Percentiles rank a stretch among this genome's conserved stretches.
Conservation (phyloP, 2,329 filamentous ascomycete genomes). For the Fusarium sp. region DNA sequence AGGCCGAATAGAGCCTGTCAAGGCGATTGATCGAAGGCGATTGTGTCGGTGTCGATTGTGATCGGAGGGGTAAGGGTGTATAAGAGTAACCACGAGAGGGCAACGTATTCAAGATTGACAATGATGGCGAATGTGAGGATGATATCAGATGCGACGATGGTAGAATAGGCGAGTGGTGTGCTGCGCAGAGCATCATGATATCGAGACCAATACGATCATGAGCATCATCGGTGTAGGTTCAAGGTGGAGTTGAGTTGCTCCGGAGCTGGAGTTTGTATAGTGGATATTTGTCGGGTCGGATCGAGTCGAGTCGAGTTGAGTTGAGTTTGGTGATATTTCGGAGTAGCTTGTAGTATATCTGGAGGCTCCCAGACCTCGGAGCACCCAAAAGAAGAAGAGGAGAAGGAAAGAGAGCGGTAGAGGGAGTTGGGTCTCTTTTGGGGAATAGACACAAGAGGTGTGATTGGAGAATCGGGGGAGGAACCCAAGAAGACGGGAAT, state of each 20-base stretch:
- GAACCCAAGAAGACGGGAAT: constrained; percentile 32
- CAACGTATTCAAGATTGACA: constrained; percentile 11
- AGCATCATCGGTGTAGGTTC: constrained; percentile 47
- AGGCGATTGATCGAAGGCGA: constrained; percentile 18
- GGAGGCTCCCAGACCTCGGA: constrained; percentile 39
- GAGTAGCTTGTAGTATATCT: constrained; percentile 26
- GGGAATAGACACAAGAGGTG: constrained; percentile 37
- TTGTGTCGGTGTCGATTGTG: constrained; percentile 16
- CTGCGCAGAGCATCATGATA: constrained; percentile 60
- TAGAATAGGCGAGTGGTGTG: constrained; percentile 49
- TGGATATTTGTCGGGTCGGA: constrained; percentile 5
- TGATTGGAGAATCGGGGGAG: constrained; percentile 48
- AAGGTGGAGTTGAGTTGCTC: constrained; percentile 1
- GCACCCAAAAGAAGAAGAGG: constrained; percentile 30
- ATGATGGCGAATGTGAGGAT: constrained; percentile 13
- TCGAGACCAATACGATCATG: constrained; percentile 49
- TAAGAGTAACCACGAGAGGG: constrained; percentile 13
- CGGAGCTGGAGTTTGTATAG: constrained; percentile 14
- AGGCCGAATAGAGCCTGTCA: constrained; percentile 8
- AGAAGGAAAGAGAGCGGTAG: constrained; percentile 27
- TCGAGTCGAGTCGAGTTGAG: neutral
- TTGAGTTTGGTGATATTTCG: constrained; percentile 12
- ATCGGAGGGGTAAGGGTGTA: constrained; percentile 21
- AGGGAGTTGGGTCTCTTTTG: constrained; percentile 39
- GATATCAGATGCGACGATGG: constrained; percentile 44